These are phyloP conservation scores for Candida palmyrensis DNA, from an alignment of 805 yeast genomes.

Conservation along the genomic window DNA sequence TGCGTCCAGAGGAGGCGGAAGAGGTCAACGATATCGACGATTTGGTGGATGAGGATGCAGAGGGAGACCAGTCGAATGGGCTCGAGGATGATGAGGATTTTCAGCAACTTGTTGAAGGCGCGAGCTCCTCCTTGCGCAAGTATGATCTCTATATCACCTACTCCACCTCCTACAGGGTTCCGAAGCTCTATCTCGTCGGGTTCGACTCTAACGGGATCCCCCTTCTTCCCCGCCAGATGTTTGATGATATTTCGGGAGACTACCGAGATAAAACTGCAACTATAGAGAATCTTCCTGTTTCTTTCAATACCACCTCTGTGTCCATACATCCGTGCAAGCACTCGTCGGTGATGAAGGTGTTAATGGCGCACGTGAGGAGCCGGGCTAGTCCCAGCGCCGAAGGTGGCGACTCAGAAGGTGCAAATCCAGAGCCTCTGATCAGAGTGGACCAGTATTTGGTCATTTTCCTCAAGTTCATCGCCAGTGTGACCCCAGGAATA, in stretches of 20 bases:
- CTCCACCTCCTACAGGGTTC: conserved; percentile 93
- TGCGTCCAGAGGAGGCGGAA: conserved; percentile 1
- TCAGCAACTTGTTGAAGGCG: conserved; percentile 24
- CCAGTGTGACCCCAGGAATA: conserved; percentile 96
- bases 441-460: conserved; percentile 89
- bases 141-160: conserved; percentile 90
- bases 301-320: conserved; percentile 67
- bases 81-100: conserved; percentile 26
- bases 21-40: conserved; percentile 41
- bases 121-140: conserved; percentile 46
- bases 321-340: conserved; percentile 97
- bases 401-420: conserved; percentile 26
- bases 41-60: conserved; percentile 40
- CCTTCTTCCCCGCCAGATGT: conserved; percentile 82
- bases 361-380: conserved; percentile 67
- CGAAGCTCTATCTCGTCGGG: conserved; percentile 89
- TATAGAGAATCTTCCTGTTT: conserved; percentile 86
- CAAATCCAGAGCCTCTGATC: conserved; percentile 33
- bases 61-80: conserved; percentile 24
- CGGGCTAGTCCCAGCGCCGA: conserved; percentile 22
- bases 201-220: conserved; percentile 82
- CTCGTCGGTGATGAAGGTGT: conserved; percentile 87
- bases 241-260: conserved; percentile 88
- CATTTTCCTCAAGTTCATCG: conserved; percentile 86
- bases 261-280: conserved; percentile 96